A percentile compares a stretch with the other conserved stretches of the same genome.
These are phyloP conservation scores for Crithidia expoeki DNA, from an alignment of 208 protist species.

Conservation along the genomic window DNA sequence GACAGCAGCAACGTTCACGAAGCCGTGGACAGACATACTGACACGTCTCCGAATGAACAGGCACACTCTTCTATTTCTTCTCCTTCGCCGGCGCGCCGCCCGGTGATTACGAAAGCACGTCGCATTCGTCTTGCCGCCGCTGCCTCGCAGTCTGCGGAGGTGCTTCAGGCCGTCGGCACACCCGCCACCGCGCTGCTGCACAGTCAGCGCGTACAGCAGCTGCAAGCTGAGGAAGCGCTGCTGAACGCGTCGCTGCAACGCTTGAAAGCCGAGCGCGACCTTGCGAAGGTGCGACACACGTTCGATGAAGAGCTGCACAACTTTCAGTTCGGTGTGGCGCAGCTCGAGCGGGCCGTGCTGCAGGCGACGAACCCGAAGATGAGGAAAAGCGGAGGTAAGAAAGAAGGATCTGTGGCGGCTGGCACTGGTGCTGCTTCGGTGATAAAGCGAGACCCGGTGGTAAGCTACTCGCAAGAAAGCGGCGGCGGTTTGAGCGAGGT, in stretches of 20 bases:
- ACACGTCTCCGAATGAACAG: background rate
- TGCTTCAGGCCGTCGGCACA: conserved; percentile 31
- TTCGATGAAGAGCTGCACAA: conserved; percentile 47
- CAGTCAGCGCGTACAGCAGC: conserved; percentile 53
- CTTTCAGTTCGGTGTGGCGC: conserved; percentile 45
- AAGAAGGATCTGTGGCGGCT: background rate
- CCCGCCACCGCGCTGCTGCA: conserved; percentile 42
- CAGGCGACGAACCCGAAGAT: conserved; percentile 3
- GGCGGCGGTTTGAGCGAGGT: conserved; percentile 3
- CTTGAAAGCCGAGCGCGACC: conserved; percentile 57
- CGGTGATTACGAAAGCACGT: conserved; percentile 52
- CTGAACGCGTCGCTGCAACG: conserved; percentile 60
- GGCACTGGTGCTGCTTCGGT: background rate
- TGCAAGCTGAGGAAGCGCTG: conserved; percentile 62
- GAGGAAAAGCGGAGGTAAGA: background rate
- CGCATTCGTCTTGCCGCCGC: conserved; percentile 54
- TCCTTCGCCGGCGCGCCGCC: background rate
- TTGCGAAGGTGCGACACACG: conserved; percentile 51
- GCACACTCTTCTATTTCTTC: background rate
- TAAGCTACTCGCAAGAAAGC: conserved; percentile 20
- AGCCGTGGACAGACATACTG: background rate
- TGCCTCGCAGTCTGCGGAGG: conserved; percentile 32
- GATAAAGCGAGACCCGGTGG: conserved; percentile 1
- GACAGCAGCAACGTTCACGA: too few species aligned
- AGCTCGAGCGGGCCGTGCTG: conserved; percentile 30